phyloP scores from a whole-genome alignment of 2,329 filamentous ascomycete species.

The Monosporascus cannonballus region DNA sequence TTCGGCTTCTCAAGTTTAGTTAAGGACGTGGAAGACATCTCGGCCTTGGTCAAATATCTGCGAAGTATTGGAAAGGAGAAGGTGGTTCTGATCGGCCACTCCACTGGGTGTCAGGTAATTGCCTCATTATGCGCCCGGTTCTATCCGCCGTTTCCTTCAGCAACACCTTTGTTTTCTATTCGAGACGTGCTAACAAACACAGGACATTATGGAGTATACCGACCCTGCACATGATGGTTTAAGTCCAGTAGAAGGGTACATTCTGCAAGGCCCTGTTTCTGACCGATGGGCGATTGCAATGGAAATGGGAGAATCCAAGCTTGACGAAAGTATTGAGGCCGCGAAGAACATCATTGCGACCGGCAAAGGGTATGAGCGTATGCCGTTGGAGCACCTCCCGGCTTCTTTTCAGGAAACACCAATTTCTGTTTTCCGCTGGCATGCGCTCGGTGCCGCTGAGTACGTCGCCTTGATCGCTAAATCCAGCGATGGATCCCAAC shows the following conservation, averaged over 20 bases:
- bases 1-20: conserved; percentile 45
- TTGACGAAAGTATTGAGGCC: conserved; percentile 39
- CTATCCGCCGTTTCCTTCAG: too few relatives aligned
- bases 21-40: conserved; percentile 49
- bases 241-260: conserved; percentile 63
- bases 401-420: conserved; percentile 33
- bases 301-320: conserved; percentile 35
- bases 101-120: conserved; percentile 49
- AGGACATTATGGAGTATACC: conserved; percentile 54
- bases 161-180: not conserved
- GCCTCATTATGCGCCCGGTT: not conserved
- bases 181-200: conserved; percentile 3
- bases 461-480: conserved; percentile 25
- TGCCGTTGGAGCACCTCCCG: conserved; percentile 43
- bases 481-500: not conserved
- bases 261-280: conserved; percentile 74
- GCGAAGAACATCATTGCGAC: conserved; percentile 50
- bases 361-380: conserved; percentile 47
- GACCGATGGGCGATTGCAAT: conserved; percentile 61
- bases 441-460: conserved; percentile 44
- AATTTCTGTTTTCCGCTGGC: conserved; percentile 47
- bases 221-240: conserved; percentile 34
- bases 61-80: conserved; percentile 42
- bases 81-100: conserved; percentile 53
- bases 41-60: conserved; percentile 47